These are phyloP conservation scores for Paraphysoderma sedebokerense DNA, from an alignment of 371 early-diverging fungal species.

Conservation along the genomic window DNA sequence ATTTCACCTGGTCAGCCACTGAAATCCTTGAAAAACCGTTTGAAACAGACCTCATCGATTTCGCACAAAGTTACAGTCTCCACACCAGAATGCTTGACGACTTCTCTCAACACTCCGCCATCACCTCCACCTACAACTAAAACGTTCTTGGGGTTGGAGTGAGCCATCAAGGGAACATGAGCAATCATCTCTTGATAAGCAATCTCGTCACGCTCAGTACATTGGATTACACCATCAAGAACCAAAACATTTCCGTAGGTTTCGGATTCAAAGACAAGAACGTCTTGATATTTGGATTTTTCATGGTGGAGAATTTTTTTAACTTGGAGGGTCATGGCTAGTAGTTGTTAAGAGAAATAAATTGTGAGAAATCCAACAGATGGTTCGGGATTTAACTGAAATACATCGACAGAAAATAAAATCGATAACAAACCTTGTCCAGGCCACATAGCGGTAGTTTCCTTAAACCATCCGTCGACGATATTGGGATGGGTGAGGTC, in stretches of 20 bases:
- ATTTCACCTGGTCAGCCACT: no score
- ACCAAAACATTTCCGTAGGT: conserved; percentile 91
- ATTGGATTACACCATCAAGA: conserved; percentile 92
- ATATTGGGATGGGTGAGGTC: conserved; percentile 69
- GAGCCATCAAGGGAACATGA: conserved; percentile 82
- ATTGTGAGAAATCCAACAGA: not conserved
- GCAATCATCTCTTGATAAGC: conserved; percentile 98
- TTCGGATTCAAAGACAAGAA: conserved; percentile 84
- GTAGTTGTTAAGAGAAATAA: not conserved
- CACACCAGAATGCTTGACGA: conserved; percentile 85
- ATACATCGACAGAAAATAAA: not conserved
- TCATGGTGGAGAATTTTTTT: conserved; percentile 83
- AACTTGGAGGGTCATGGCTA: conserved; percentile 85
- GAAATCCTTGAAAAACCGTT: no score
- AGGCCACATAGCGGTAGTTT: conserved; percentile 85
- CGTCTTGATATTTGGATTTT: conserved; percentile 86
- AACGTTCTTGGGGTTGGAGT: conserved; percentile 88
- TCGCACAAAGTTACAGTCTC: conserved; percentile 84
- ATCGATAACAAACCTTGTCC: conserved; percentile 76
- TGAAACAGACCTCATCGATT: conserved; percentile 58
- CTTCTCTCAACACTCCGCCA: conserved; percentile 93
- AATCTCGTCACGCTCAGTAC: conserved; percentile 95
- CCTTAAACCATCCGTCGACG: conserved; percentile 89
- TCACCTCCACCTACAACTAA: conserved; percentile 97
- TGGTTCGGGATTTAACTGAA: not conserved